Conservation (phyloP, 805 yeast genomes). For the Barnettozyma pratensis region DNA sequence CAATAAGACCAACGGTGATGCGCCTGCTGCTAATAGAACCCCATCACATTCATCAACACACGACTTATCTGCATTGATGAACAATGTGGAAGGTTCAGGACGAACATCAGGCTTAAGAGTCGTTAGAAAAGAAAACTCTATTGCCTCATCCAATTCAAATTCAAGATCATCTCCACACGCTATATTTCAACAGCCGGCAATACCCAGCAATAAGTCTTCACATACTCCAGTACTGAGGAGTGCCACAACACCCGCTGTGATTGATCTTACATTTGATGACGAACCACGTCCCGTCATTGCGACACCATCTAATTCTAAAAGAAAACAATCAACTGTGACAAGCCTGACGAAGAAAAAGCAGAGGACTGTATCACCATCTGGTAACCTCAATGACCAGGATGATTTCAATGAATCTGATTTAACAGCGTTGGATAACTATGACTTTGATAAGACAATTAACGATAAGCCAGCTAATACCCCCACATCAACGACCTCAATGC, state of each 20-base stretch:
- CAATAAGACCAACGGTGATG: neutral
- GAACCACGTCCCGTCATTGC: conserved; percentile 2
- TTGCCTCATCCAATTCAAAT: conserved; percentile 8
- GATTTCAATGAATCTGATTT: conserved; percentile 15
- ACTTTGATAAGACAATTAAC: conserved; percentile 9
- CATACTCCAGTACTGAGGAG: conserved; percentile 2
- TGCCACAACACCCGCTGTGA: conserved; percentile 11
- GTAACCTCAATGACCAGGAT: conserved; percentile 4
- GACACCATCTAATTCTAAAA: neutral
- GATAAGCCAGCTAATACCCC: neutral
- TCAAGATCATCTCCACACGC: conserved; percentile 17
- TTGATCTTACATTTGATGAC: conserved; percentile 26
- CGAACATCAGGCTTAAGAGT: conserved; percentile 17
- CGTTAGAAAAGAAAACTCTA: conserved; percentile 17
- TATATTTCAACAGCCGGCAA: conserved; percentile 6
- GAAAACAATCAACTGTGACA: neutral
- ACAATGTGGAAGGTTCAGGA: conserved; percentile 9
- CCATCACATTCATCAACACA: neutral
- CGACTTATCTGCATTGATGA: conserved; percentile 7
- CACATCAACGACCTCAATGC: conserved; percentile 4
- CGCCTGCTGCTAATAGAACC: neutral
- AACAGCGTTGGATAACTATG: conserved; percentile 14
- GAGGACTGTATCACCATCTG: conserved; percentile 1
- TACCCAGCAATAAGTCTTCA: neutral
- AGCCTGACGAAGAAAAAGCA: conserved; percentile 8